Conservation (phyloP, 2,329 filamentous ascomycete species). For the Paracoccidioides lutzii region DNA sequence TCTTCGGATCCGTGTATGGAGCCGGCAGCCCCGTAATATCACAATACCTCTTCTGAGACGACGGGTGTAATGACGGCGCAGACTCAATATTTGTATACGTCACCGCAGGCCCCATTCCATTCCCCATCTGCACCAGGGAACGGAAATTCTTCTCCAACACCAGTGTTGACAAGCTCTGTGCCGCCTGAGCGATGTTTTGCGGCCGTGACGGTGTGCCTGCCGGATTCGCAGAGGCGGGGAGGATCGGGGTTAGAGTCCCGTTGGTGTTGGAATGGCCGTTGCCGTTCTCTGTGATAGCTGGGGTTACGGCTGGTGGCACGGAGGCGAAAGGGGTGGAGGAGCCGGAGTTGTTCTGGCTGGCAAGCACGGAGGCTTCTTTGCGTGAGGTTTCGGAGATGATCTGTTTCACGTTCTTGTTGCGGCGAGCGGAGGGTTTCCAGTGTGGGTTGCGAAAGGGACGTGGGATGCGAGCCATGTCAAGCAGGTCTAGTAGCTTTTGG, state of each 20-base stretch:
- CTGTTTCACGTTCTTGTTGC: slow-evolving; percentile 98
- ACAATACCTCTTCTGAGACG: slow-evolving; percentile 79
- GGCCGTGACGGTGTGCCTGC: slow-evolving; percentile 36
- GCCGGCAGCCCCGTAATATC: slow-evolving; percentile 90
- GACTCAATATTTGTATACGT: slow-evolving; percentile 97
- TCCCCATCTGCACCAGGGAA: slow-evolving; percentile 22
- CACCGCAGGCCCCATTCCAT: slow-evolving; percentile 51
- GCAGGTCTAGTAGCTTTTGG: slow-evolving; percentile 71
- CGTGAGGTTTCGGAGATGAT: slow-evolving; percentile 80
- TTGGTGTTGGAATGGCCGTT: background rate
- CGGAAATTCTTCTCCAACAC: slow-evolving; percentile 69
- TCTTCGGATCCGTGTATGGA: slow-evolving; percentile 90
- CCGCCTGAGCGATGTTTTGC: slow-evolving; percentile 75
- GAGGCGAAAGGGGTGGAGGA: slow-evolving; percentile 51
- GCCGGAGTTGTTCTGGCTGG: slow-evolving; percentile 72
- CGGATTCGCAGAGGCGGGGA: slow-evolving; percentile 37
- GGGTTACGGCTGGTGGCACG: slow-evolving; percentile 24
- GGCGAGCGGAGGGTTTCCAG: slow-evolving; percentile 87
- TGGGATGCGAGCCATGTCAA: slow-evolving; percentile 75
- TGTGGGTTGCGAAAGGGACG: slow-evolving; percentile 81
- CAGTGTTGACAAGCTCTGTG: slow-evolving; percentile 71
- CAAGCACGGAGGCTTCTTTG: slow-evolving; percentile 77
- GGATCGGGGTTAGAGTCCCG: slow-evolving; percentile 32
- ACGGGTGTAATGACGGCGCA: slow-evolving; percentile 67
- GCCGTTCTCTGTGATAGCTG: slow-evolving; percentile 5